Percentiles rank a stretch among this genome's conserved stretches.
Evolutionary conservation across 495 filamentous ascomycete species (phyloP).

Genomic region (Daldinia vernicosa): DNA sequence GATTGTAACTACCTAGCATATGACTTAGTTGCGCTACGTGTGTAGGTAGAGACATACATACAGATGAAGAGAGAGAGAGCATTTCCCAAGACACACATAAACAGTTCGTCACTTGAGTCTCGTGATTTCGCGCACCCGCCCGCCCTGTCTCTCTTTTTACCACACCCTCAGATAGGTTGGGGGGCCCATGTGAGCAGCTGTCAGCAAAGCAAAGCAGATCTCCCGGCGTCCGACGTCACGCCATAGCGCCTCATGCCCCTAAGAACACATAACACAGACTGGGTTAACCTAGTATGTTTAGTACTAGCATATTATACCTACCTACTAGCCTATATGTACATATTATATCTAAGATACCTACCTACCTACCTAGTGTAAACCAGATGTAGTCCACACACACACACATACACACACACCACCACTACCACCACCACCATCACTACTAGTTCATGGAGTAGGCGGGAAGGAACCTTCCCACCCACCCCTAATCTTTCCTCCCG

Average conservation of each 20-base stretch:
- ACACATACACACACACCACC: slow-evolving; percentile 13
- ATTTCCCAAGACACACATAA: slow-evolving; percentile 21
- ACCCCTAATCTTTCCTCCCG: slow-evolving; percentile 20
- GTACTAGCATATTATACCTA: slow-evolving; percentile 20
- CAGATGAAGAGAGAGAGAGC: slow-evolving; percentile 21
- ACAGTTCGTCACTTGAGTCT: slow-evolving; percentile 37
- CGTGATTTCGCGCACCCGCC: slow-evolving; percentile 35
- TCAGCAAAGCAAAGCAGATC: slow-evolving; percentile 45
- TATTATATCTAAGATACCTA: not conserved
- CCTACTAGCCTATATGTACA: slow-evolving; percentile 1
- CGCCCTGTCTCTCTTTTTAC: slow-evolving; percentile 12
- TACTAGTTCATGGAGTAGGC: slow-evolving; percentile 21
- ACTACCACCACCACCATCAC: not conserved
- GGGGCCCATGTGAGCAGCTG: slow-evolving; percentile 41
- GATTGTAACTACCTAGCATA: slow-evolving; percentile 30
- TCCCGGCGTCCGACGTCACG: slow-evolving; percentile 42
- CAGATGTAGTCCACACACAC: not conserved
- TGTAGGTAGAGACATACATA: slow-evolving; percentile 36
- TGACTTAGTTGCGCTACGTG: slow-evolving; percentile 30
- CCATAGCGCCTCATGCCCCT: slow-evolving; percentile 37
- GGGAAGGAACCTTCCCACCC: slow-evolving; percentile 37
- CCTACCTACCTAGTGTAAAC: not conserved
- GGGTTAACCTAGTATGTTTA: slow-evolving; percentile 15
- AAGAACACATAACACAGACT: slow-evolving; percentile 4
- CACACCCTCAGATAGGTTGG: slow-evolving; percentile 29